Evolutionary conservation across 2,329 filamentous ascomycete species (phyloP).

Genomic region (Fusarium neocosmosporiellum): DNA sequence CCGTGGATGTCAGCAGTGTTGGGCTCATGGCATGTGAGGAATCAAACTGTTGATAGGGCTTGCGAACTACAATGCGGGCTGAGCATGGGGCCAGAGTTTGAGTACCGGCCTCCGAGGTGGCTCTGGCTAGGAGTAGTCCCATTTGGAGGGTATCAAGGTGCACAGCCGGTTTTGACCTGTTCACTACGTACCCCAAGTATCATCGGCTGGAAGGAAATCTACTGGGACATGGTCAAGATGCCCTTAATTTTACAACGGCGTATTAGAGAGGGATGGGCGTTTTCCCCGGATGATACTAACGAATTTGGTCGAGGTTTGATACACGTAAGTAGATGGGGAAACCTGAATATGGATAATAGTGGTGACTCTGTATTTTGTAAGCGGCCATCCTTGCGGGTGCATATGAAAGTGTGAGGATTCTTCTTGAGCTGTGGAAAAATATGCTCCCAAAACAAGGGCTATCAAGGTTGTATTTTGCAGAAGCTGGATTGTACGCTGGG

Average conservation of each 20-base stretch:
- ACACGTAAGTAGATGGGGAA: accelerated
- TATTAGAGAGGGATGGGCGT: accelerated
- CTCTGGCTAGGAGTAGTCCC: constrained; percentile 14
- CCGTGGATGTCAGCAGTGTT: background rate
- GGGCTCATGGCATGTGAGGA: constrained; percentile 8
- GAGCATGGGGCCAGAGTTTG: accelerated
- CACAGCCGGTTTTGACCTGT: background rate
- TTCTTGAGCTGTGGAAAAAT: constrained; percentile 19
- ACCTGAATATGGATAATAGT: accelerated
- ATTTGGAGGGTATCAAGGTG: background rate
- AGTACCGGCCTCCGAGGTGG: constrained; percentile 21
- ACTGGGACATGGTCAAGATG: accelerated
- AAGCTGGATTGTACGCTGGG: accelerated
- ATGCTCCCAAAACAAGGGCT: constrained; percentile 21
- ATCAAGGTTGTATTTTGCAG: background rate
- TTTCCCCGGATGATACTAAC: constrained; percentile 5
- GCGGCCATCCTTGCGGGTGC: accelerated
- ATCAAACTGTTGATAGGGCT: accelerated
- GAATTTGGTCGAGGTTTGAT: accelerated
- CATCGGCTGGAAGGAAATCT: accelerated
- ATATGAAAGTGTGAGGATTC: accelerated
- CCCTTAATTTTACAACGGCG: accelerated
- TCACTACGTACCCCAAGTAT: constrained; percentile 12
- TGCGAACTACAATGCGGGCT: background rate
- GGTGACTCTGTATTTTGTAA: background rate